A percentile compares a stretch with the other conserved stretches of the same genome.
Evolutionary conservation across 257 asterid species (phyloP).

Genomic region (Fraxinus pennsylvanica): DNA sequence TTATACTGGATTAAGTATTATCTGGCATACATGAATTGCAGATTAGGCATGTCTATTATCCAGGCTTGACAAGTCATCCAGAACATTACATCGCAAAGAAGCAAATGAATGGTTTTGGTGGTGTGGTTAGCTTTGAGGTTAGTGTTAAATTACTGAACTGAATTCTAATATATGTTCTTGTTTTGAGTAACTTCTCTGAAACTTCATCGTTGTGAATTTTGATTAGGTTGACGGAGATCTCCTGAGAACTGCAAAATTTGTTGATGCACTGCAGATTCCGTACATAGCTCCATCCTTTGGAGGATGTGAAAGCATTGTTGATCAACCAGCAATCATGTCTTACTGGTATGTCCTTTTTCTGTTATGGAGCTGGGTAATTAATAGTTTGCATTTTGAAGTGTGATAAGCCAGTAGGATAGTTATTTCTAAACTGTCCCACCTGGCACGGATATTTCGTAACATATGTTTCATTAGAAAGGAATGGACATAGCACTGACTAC

Average conservation of each 20-base stretch:
- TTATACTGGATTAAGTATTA: neutral
- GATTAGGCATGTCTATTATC: constrained; percentile 85
- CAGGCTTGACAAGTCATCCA: constrained; percentile 89
- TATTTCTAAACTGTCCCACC: neutral
- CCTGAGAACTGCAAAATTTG: constrained; percentile 63
- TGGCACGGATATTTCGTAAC: neutral
- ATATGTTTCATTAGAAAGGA: neutral
- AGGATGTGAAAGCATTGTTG: constrained; percentile 92
- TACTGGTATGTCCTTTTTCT: constrained; percentile 59
- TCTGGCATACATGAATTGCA: constrained; percentile 35
- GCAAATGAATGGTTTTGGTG: constrained; percentile 96
- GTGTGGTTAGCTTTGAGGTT: constrained; percentile 96
- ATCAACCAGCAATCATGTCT: constrained; percentile 96
- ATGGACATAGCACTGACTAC: neutral
- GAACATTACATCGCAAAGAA: constrained; percentile 77
- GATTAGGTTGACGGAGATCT: constrained; percentile 82
- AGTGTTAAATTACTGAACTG: constrained; percentile 27
- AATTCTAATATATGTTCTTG: neutral
- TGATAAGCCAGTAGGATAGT: neutral
- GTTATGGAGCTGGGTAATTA: neutral
- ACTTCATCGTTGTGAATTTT: constrained; percentile 13
- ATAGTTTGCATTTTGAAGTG: neutral
- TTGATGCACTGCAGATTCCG: constrained; percentile 74
- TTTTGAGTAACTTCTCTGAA: constrained; percentile 13
- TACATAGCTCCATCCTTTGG: constrained; percentile 97